A percentile compares a stretch with the other conserved stretches of the same genome.
These are phyloP conservation scores for Aureobasidium sp. DNA, from an alignment of 2,329 filamentous ascomycete genomes.

Conservation along the genomic window DNA sequence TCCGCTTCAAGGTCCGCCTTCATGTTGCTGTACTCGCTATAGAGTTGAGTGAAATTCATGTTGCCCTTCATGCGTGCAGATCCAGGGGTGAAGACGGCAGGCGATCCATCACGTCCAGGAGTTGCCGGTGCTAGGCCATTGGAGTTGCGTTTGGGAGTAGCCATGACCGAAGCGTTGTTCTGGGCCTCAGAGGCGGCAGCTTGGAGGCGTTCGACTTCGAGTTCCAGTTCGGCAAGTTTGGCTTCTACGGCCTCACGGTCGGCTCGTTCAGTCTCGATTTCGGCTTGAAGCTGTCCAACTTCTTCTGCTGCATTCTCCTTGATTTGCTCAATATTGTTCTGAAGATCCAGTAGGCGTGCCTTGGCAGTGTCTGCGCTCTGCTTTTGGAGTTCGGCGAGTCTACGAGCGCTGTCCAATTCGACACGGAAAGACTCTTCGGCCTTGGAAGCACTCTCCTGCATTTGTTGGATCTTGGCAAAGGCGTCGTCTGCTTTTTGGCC, in stretches of 20 bases:
- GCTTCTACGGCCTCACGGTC: constrained; percentile 55
- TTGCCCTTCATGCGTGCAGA: constrained; percentile 45
- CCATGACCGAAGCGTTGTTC: constrained; percentile 18
- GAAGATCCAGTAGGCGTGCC: constrained; percentile 60
- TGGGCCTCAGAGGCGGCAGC: constrained; percentile 34
- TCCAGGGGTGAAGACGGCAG: constrained; percentile 38
- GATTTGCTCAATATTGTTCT: constrained; percentile 52
- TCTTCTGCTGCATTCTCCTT: constrained; percentile 58
- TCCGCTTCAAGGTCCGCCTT: constrained; percentile 68
- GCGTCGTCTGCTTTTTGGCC: constrained; percentile 82
- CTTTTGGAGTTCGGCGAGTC: constrained; percentile 74
- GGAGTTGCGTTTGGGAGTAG: constrained; percentile 44
- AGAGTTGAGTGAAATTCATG: constrained; percentile 54
- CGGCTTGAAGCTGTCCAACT: constrained; percentile 39
- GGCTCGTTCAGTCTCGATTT: constrained; percentile 43
- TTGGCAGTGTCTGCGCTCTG: constrained; percentile 66
- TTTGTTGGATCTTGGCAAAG: constrained; percentile 69
- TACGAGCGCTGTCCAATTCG: constrained; percentile 71
- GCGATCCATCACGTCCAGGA: constrained; percentile 12
- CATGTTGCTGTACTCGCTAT: constrained; percentile 51
- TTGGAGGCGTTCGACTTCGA: constrained; percentile 48
- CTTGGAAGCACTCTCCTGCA: constrained; percentile 73
- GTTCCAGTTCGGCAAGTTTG: constrained; percentile 56
- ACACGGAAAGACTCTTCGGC: constrained; percentile 81
- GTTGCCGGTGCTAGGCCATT: constrained; percentile 31